Percentiles rank a stretch among this genome's conserved stretches.
These are phyloP conservation scores for Lyophyllum semitale DNA, from an alignment of 768 basidiomycete genomes.

Conservation along the genomic window DNA sequence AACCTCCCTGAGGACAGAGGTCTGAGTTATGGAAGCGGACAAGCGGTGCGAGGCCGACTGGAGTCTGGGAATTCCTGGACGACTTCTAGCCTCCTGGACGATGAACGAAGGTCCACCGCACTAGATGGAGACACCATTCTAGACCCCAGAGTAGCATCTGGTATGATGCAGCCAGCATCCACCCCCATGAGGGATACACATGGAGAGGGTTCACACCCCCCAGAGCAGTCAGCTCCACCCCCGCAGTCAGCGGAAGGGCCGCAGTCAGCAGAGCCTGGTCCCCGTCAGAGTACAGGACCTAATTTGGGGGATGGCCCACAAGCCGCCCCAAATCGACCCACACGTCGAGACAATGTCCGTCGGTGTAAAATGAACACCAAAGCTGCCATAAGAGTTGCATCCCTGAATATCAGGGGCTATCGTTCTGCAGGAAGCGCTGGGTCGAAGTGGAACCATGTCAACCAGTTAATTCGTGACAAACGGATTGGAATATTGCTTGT, in stretches of 20 bases:
- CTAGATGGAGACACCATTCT: background rate
- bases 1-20: background rate
- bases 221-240: constrained; percentile 3
- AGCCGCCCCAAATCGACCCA: background rate
- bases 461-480: constrained; percentile 3
- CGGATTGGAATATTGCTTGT: background rate
- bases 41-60: background rate
- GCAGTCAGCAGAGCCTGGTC: background rate
- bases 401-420: constrained; percentile 4
- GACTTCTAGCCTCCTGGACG: background rate
- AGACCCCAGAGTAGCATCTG: background rate
- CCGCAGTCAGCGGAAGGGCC: background rate
- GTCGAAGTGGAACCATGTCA: constrained; percentile 1
- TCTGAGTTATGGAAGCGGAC: background rate
- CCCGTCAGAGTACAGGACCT: background rate
- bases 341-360: background rate
- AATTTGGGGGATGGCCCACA: constrained; percentile 14
- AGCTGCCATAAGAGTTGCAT: constrained; percentile 1
- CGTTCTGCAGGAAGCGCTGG: background rate
- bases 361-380: background rate
- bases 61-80: background rate
- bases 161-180: background rate
- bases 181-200: background rate
- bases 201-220: background rate
- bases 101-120: background rate